Percentiles rank a stretch among this genome's conserved stretches.
Evolutionary conservation across 2,329 filamentous ascomycete species (phyloP).

Genomic region (Falciphora oryzae): DNA sequence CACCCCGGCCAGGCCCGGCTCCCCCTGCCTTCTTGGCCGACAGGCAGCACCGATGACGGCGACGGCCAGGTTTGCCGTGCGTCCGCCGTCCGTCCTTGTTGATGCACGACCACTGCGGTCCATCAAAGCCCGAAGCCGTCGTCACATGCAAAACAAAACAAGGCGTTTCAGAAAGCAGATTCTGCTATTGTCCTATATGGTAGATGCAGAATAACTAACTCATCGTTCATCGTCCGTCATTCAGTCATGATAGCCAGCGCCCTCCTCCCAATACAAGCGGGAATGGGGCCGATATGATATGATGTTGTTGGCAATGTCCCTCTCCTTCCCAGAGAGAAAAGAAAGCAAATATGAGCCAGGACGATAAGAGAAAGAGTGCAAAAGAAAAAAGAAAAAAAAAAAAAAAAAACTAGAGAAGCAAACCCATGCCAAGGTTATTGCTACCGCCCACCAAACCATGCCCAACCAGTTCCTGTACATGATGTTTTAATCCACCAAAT

Average conservation of each 20-base stretch:
- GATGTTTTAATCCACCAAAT: background rate
- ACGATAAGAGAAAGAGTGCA: background rate
- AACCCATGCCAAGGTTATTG: background rate
- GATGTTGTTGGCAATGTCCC: conserved; percentile 1
- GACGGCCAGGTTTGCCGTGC: too few species aligned
- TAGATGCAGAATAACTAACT: conserved; percentile 5
- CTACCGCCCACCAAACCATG: background rate
- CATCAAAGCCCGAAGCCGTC: too few species aligned
- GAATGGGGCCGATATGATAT: conserved; percentile 5
- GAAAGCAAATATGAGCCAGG: conserved; percentile 4
- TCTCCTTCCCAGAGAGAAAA: conserved; percentile 1
- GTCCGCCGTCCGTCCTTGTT: background rate
- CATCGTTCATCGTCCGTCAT: conserved; percentile 9
- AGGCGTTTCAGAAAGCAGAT: background rate
- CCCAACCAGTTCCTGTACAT: background rate
- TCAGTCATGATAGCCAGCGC: conserved; percentile 7
- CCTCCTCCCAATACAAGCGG: background rate
- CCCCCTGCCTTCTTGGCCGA: background rate
- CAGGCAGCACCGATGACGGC: background rate
- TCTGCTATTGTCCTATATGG: conserved; percentile 1
- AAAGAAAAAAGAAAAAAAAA: background rate
- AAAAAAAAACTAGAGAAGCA: background rate
- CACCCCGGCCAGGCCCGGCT: too few species aligned
- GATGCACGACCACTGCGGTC: background rate
- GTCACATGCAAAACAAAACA: background rate